A percentile compares a stretch with the other conserved stretches of the same genome.
phyloP scores from a whole-genome alignment of 2,329 filamentous ascomycete species.

The Eutypella sp. region DNA sequence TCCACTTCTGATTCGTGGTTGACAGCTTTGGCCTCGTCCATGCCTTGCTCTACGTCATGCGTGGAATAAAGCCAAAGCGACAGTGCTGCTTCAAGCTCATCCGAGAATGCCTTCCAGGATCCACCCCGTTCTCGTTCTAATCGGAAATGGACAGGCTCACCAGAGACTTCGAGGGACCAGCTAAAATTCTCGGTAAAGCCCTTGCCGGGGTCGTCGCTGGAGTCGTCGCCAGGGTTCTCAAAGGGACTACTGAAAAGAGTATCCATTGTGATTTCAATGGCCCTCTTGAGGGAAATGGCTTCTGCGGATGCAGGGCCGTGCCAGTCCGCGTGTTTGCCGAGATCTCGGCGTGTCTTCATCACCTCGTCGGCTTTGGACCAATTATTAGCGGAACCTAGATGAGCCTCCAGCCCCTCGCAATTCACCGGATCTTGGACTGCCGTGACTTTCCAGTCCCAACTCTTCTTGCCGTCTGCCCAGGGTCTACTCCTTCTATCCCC shows the following conservation, averaged over 20 bases:
- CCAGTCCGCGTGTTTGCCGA: constrained; percentile 18
- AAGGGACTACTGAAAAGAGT: constrained; percentile 3
- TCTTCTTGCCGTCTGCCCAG: background rate
- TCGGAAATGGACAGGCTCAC: constrained; percentile 3
- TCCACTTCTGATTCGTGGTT: background rate
- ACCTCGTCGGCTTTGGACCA: constrained; percentile 6
- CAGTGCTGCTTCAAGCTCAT: constrained; percentile 23
- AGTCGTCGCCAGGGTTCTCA: too few species aligned
- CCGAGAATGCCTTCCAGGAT: constrained; percentile 15
- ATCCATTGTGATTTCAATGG: constrained; percentile 19
- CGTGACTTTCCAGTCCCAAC: background rate
- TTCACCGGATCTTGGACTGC: background rate
- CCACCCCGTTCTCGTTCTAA: background rate
- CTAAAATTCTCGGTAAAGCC: too few species aligned
- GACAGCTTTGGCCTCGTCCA: background rate
- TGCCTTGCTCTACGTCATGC: background rate
- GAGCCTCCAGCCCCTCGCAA: background rate
- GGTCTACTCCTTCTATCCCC: background rate
- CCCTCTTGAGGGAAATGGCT: constrained; percentile 7
- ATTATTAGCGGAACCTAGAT: too few species aligned
- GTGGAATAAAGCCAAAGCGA: constrained; percentile 25
- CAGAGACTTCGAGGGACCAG: background rate
- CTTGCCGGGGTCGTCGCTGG: too few species aligned
- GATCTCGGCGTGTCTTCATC: constrained; percentile 11
- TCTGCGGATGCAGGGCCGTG: constrained; percentile 11